phyloP scores from a whole-genome alignment of 1,284 basidiomycete genomes.

The Microbotryum silenes-acaulis region DNA sequence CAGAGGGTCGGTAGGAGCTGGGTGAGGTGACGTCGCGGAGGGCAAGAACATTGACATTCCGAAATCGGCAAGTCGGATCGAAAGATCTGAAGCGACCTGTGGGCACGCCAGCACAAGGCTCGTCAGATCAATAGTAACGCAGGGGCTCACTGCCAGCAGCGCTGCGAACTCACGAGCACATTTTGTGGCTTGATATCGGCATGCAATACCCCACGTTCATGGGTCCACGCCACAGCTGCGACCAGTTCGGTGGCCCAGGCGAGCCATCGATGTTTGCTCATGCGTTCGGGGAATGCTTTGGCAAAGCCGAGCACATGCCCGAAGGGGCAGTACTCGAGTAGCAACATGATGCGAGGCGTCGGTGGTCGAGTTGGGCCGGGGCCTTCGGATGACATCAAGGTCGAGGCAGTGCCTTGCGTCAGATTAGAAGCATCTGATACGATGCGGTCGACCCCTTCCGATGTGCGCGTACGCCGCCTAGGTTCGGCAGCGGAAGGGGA shows the following conservation, averaged over 20 bases:
- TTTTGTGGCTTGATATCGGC: slow-evolving; percentile 46
- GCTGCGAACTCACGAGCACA: slow-evolving; percentile 25
- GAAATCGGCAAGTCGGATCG: slow-evolving; percentile 46
- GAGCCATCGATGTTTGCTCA: slow-evolving; percentile 39
- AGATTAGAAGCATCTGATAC: too few species aligned
- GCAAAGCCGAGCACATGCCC: slow-evolving; percentile 43
- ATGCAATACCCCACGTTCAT: slow-evolving; percentile 44
- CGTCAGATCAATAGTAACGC: not conserved
- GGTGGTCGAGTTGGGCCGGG: slow-evolving; percentile 14
- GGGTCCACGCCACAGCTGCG: slow-evolving; percentile 43
- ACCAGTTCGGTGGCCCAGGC: slow-evolving; percentile 43
- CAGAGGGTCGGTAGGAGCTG: slow-evolving; percentile 38
- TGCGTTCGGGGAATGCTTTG: slow-evolving; percentile 39
- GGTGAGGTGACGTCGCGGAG: slow-evolving; percentile 22
- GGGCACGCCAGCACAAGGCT: not conserved
- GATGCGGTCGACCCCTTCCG: too few species aligned
- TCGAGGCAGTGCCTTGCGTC: not conserved
- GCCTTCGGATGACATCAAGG: slow-evolving; percentile 28
- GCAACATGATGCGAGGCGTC: slow-evolving; percentile 38
- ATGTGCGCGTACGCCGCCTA: too few species aligned
- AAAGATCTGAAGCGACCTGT: slow-evolving; percentile 30
- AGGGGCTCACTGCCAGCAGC: not conserved
- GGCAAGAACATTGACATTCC: slow-evolving; percentile 45
- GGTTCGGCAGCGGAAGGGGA: slow-evolving; percentile 2
- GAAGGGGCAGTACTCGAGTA: slow-evolving; percentile 42